phyloP scores from a whole-genome alignment of 345 rosid species.

The Eucalyptus fibrosa region DNA sequence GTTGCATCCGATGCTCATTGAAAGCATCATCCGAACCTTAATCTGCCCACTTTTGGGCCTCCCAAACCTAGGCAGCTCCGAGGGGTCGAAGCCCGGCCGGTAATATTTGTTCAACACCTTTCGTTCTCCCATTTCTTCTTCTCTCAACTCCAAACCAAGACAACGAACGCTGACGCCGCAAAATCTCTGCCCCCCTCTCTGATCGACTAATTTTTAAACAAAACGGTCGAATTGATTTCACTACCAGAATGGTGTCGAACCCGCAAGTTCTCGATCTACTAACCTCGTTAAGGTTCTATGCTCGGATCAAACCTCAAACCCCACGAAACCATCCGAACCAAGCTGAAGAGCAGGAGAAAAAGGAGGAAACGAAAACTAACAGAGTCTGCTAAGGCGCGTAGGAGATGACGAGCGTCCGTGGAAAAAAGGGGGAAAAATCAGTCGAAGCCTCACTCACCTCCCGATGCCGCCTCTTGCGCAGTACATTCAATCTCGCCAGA shows the following conservation, averaged over 20 bases:
- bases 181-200: not conserved
- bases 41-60: no score
- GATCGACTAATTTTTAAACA: not conserved
- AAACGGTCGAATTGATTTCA: not conserved
- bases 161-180: not conserved
- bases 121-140: not conserved
- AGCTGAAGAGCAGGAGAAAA: not conserved
- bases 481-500: not conserved
- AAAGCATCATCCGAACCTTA: no score
- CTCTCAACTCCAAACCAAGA: not conserved
- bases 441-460: not conserved
- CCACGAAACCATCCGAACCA: not conserved
- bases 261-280: not conserved
- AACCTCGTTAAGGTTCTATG: not conserved
- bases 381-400: not conserved
- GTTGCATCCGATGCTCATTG: no score
- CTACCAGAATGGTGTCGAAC: not conserved
- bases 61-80: no score
- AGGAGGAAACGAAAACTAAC: not conserved
- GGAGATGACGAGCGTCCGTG: not conserved
- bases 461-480: not conserved
- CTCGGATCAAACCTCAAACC: not conserved
- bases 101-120: no score
- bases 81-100: no score
- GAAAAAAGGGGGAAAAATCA: not conserved